Conservation (phyloP, 192 early-diverging fungal species). For the Coemansia sp. region DNA sequence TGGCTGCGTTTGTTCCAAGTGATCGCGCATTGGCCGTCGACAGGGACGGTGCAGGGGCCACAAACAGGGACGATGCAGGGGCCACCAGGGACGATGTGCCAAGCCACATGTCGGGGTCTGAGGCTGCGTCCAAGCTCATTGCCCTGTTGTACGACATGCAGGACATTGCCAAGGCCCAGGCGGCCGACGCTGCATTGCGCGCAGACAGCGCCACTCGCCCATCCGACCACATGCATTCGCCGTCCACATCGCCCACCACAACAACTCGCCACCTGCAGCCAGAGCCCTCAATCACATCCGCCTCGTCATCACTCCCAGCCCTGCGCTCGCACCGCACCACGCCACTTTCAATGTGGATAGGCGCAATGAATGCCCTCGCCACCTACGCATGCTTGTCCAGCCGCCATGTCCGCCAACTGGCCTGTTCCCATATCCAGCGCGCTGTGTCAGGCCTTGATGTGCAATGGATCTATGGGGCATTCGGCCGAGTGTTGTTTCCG, state of each 20-base stretch:
- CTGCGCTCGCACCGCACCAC: conserved; percentile 30
- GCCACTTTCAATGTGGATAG: conserved; percentile 48
- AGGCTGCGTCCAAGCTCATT: conserved; percentile 35
- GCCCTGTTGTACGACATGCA: conserved; percentile 39
- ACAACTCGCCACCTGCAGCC: conserved; percentile 12
- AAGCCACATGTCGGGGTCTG: conserved; percentile 25
- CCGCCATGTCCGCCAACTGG: conserved; percentile 78
- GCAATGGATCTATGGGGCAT: conserved; percentile 63
- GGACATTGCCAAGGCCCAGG: conserved; percentile 27
- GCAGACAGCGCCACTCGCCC: neutral
- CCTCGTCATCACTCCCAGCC: conserved; percentile 42
- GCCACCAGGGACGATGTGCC: neutral
- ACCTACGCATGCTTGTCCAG: conserved; percentile 44
- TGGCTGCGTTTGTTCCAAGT: conserved; percentile 39
- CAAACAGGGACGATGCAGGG: neutral
- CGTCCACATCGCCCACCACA: conserved; percentile 1
- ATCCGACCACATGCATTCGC: neutral
- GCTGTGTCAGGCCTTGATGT: conserved; percentile 60
- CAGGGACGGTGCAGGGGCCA: neutral
- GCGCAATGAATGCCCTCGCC: conserved; percentile 30
- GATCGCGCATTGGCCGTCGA: conserved; percentile 29
- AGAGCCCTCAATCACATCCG: conserved; percentile 33
- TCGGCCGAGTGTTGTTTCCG: conserved; percentile 88
- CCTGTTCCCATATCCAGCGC: conserved; percentile 80
- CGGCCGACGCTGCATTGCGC: neutral